These are phyloP conservation scores for Neopestalotiopsis rosae DNA, from an alignment of 2,329 filamentous ascomycete species.

Conservation along the genomic window DNA sequence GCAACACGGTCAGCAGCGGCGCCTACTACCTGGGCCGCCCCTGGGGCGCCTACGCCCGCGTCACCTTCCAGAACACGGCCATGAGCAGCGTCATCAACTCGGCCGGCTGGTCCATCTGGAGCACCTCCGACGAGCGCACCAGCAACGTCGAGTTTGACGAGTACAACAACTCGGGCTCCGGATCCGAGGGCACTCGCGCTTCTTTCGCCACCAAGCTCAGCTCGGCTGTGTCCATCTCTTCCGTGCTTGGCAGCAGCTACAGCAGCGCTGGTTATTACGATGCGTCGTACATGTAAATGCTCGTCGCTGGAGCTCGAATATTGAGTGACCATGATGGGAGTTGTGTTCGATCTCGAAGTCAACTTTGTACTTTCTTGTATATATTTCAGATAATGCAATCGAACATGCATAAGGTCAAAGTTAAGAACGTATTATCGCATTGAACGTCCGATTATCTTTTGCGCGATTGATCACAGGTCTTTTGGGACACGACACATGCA, in stretches of 20 bases:
- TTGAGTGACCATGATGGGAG: too few species aligned
- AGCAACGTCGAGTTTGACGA: constrained; percentile 61
- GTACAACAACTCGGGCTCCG: constrained; percentile 62
- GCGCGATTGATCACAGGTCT: too few species aligned
- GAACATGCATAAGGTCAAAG: too few species aligned
- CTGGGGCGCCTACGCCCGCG: constrained; percentile 50
- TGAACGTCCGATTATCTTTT: too few species aligned
- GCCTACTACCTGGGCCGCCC: constrained; percentile 54
- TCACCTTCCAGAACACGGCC: constrained; percentile 52
- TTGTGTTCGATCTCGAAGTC: too few species aligned
- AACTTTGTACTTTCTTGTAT: too few species aligned
- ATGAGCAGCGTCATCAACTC: constrained; percentile 62
- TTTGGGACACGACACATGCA: too few species aligned
- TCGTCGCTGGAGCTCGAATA: too few species aligned
- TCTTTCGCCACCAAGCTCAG: constrained; percentile 43
- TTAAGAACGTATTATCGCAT: too few species aligned
- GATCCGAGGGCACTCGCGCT: constrained; percentile 58
- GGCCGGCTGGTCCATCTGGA: constrained; percentile 64
- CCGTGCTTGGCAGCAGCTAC: constrained; percentile 28
- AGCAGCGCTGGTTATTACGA: constrained; percentile 26
- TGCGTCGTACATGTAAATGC: constrained; percentile 22
- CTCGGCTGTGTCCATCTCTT: constrained; percentile 37
- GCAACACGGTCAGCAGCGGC: constrained; percentile 40
- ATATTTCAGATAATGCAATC: too few species aligned
- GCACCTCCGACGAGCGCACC: constrained; percentile 49